Evolutionary conservation across 768 basidiomycete genomes (phyloP).

Genomic region (Naganishia friedmannii): DNA sequence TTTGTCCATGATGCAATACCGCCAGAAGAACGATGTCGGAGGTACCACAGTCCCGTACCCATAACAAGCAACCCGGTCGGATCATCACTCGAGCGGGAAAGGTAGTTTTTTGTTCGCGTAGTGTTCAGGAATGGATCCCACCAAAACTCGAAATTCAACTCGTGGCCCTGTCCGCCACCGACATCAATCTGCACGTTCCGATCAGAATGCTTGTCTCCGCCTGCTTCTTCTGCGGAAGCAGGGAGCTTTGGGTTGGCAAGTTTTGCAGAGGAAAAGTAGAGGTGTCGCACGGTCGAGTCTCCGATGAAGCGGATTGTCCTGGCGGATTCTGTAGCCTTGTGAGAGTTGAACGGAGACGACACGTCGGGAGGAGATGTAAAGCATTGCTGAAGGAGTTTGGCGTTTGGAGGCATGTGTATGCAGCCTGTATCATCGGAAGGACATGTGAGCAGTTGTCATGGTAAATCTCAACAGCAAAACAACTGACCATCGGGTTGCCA

Average conservation of each 20-base stretch:
- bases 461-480: constrained; percentile 25
- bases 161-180: constrained; percentile 28
- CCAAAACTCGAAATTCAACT: constrained; percentile 46
- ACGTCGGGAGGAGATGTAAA: constrained; percentile 23
- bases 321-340: constrained; percentile 42
- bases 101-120: constrained; percentile 58
- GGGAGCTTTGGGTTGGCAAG: constrained; percentile 56
- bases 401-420: constrained; percentile 58
- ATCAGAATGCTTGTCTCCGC: constrained; percentile 69
- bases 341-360: constrained; percentile 21
- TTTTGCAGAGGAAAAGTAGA: constrained; percentile 73
- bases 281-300: constrained; percentile 74
- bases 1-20: constrained; percentile 75
- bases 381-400: constrained; percentile 30
- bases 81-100: constrained; percentile 47
- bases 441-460: neutral
- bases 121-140: constrained; percentile 78
- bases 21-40: constrained; percentile 72
- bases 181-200: constrained; percentile 34
- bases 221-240: constrained; percentile 41
- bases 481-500: constrained; percentile 84
- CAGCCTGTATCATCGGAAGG: constrained; percentile 62
- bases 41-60: constrained; percentile 85
- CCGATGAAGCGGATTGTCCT: constrained; percentile 72
- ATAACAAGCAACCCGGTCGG: constrained; percentile 69